phyloP scores from a whole-genome alignment of 805 yeast genomes.

The Starmerella vitae region DNA sequence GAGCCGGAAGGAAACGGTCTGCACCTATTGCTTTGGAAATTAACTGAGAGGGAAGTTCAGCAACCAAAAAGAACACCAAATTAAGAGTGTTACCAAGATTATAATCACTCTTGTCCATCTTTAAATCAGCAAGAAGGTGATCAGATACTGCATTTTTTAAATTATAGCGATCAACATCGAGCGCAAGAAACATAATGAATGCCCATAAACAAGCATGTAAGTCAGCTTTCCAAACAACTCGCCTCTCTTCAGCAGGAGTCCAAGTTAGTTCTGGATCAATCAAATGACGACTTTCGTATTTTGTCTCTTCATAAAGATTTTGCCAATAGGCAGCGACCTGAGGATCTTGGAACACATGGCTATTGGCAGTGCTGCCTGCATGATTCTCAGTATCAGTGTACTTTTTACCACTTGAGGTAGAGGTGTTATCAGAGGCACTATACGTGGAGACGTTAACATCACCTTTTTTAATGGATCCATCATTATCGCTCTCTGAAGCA shows the following conservation, averaged over 20 bases:
- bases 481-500: too few relatives aligned
- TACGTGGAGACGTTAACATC: too few relatives aligned
- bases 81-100: constrained; percentile 49
- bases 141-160: constrained; percentile 47
- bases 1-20: constrained; percentile 51
- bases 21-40: constrained; percentile 52
- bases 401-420: too few relatives aligned
- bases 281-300: constrained; percentile 42
- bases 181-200: constrained; percentile 43
- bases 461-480: too few relatives aligned
- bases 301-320: constrained; percentile 34
- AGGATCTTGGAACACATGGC: constrained; percentile 35
- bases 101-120: constrained; percentile 37
- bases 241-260: constrained; percentile 40
- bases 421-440: too few relatives aligned
- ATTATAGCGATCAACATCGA: constrained; percentile 48
- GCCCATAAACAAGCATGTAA: constrained; percentile 45
- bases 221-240: constrained; percentile 40
- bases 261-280: constrained; percentile 49
- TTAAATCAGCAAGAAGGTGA: constrained; percentile 38
- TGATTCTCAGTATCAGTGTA: constrained; percentile 1
- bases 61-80: constrained; percentile 40
- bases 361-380: constrained; percentile 3
- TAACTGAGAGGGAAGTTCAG: constrained; percentile 58
- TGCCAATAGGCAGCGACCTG: constrained; percentile 35